These are phyloP conservation scores for Paulownia fortunei DNA, from an alignment of 257 asterid species.

Conservation along the genomic window DNA sequence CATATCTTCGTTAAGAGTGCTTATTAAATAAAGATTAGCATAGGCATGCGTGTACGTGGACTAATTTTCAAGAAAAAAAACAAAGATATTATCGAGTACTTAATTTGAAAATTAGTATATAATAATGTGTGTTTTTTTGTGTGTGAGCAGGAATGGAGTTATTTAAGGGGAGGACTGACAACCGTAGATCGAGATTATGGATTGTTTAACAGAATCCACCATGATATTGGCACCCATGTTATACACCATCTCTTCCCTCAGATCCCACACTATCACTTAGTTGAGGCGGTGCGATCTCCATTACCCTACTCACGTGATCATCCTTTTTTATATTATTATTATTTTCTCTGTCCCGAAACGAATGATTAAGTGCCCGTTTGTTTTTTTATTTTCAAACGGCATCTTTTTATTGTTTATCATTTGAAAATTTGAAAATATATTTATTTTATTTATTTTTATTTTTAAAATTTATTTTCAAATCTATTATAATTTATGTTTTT, in stretches of 20 bases:
- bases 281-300: conserved; percentile 65
- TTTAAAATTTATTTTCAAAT: no score
- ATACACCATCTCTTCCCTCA: conserved; percentile 91
- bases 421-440: no score
- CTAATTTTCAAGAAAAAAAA: neutral
- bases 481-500: no score
- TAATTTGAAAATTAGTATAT: no score
- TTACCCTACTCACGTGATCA: conserved; percentile 30
- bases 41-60: conserved; percentile 6
- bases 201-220: conserved; percentile 74
- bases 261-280: conserved; percentile 84
- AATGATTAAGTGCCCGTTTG: no score
- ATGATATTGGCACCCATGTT: conserved; percentile 92
- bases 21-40: neutral
- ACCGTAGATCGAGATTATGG: conserved; percentile 92
- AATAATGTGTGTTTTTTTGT: neutral
- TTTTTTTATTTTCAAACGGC: no score
- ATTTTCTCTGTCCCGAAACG: no score
- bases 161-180: conserved; percentile 86
- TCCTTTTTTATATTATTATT: neutral
- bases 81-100: neutral
- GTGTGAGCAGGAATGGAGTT: conserved; percentile 80
- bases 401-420: no score
- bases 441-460: no score
- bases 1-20: conserved; percentile 10